Percentiles rank a stretch among this genome's conserved stretches.
Evolutionary conservation across 805 yeast species (phyloP).

Genomic region (Schwanniomyces pseudopolymorphus): DNA sequence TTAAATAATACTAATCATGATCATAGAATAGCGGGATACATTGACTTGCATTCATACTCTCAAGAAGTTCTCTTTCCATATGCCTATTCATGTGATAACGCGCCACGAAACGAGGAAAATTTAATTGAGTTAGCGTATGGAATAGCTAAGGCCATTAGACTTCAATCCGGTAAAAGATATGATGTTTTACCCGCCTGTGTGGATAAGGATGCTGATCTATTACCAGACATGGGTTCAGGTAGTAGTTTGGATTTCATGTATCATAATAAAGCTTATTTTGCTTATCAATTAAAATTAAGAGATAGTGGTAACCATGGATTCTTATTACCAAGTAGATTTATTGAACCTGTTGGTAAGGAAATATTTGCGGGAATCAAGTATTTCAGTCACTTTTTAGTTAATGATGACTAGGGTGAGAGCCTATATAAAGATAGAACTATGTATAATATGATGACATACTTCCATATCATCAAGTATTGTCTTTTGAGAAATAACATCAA

Average conservation of each 20-base stretch:
- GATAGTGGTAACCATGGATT: slow-evolving; percentile 86
- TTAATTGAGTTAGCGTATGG: slow-evolving; percentile 81
- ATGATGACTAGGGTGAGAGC: slow-evolving; percentile 28
- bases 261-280: slow-evolving; percentile 79
- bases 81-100: slow-evolving; percentile 71
- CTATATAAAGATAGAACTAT: neutral
- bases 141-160: slow-evolving; percentile 68
- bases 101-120: slow-evolving; percentile 80
- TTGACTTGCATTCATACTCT: slow-evolving; percentile 83
- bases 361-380: slow-evolving; percentile 65
- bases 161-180: slow-evolving; percentile 62
- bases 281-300: slow-evolving; percentile 76
- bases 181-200: slow-evolving; percentile 75
- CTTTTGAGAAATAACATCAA: too few species aligned
- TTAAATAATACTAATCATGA: slow-evolving; percentile 45
- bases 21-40: slow-evolving; percentile 69
- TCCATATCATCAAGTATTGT: too few species aligned
- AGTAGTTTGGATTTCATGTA: slow-evolving; percentile 82
- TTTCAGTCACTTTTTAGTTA: slow-evolving; percentile 47
- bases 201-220: slow-evolving; percentile 70
- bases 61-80: slow-evolving; percentile 83
- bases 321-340: slow-evolving; percentile 66
- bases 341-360: slow-evolving; percentile 76
- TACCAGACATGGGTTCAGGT: slow-evolving; percentile 78
- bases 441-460: neutral